Percentiles rank a stretch among this genome's conserved stretches.
Evolutionary conservation across 2,329 filamentous ascomycete genomes (phyloP).

Genomic region (Penicillium aurantiogriseum): DNA sequence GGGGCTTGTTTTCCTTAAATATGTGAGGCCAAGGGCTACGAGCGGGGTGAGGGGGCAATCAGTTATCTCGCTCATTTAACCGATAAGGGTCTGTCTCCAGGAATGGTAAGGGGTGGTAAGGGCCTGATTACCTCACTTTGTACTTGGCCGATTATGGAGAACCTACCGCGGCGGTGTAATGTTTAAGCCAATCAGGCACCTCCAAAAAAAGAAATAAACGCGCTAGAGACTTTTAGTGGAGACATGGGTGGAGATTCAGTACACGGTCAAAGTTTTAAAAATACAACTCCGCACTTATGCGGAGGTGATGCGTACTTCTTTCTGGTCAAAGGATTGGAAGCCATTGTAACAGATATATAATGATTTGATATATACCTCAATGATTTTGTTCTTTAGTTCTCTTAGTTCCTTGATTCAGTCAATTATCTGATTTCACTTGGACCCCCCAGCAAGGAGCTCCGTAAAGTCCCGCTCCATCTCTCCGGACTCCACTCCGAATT

Average conservation of each 20-base stretch:
- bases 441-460: conserved; percentile 14
- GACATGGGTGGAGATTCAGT: conserved; percentile 9
- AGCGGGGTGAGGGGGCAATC: conserved; percentile 15
- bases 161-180: conserved; percentile 15
- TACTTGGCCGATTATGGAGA: conserved; percentile 1
- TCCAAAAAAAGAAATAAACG: conserved; percentile 3
- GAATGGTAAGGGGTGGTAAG: not conserved
- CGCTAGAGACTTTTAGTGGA: conserved; percentile 19
- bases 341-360: not conserved
- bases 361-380: not conserved
- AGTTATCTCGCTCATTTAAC: conserved; percentile 13
- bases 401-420: not conserved
- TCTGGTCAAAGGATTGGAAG: not conserved
- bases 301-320: conserved; percentile 4
- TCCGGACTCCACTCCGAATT: conserved; percentile 19
- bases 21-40: not conserved
- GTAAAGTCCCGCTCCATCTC: conserved; percentile 24
- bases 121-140: not conserved
- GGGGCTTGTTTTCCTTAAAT: not conserved
- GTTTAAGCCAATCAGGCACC: not conserved
- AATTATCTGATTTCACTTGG: not conserved
- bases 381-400: not conserved
- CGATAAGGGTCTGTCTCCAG: not conserved
- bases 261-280: conserved; percentile 10
- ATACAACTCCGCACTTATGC: conserved; percentile 20